Evolutionary conservation across 73 alveolate genomes (phyloP).

Genomic region (Tetrahymena borealis): DNA sequence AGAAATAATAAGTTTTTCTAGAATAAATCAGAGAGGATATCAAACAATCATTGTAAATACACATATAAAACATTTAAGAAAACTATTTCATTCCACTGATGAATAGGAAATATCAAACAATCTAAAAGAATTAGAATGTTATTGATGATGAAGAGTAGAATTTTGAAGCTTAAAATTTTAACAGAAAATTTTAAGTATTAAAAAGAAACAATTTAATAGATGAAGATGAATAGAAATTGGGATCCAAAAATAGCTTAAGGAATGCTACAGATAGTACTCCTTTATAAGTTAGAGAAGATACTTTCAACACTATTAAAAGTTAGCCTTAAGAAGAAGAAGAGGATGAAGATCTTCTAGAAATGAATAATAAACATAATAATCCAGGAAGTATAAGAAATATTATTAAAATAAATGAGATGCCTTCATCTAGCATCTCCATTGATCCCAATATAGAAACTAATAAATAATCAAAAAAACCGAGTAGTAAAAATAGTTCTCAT

Average conservation of each 20-base stretch:
- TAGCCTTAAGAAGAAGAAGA: not conserved
- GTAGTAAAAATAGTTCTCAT: not conserved
- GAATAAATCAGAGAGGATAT: not conserved
- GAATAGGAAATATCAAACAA: not conserved
- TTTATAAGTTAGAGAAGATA: not conserved
- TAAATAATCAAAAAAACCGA: not conserved
- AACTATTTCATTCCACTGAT: not conserved
- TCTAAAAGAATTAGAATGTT: not conserved
- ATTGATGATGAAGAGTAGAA: not conserved
- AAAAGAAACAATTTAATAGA: not conserved
- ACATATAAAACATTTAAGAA: not conserved
- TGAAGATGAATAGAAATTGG: not conserved
- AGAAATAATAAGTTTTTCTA: not conserved
- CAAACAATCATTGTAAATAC: not conserved
- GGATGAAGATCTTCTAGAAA: not conserved
- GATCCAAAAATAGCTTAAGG: not conserved
- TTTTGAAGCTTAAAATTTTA: not conserved
- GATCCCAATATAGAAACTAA: not conserved
- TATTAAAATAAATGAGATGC: no score
- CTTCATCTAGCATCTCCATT: no score
- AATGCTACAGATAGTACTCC: not conserved
- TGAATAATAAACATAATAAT: not conserved
- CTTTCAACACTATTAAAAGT: not conserved
- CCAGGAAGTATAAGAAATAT: no score
- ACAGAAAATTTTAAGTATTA: not conserved